Evolutionary conservation across 2,329 filamentous ascomycete species (phyloP), one percentile per base, ranked within the genome.

Genomic region (Hyphodiscus sp.): DNA sequence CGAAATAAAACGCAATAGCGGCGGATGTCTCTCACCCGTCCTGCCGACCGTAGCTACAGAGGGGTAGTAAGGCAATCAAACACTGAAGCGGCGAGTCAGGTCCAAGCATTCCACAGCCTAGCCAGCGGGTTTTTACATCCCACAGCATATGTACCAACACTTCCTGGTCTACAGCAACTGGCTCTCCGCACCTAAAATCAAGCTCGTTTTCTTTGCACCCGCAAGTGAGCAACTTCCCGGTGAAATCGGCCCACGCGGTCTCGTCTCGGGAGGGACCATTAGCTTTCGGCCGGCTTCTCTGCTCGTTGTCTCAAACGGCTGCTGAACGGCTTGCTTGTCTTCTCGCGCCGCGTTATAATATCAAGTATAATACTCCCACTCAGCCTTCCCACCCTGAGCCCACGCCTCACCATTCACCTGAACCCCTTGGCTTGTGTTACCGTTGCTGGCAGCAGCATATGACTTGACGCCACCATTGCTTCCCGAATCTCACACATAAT

Each of bases 11-110:
- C 23, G 47, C 56, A 55, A 61, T 42, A 53, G 59, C 55, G 53
- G 59, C 61, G 59, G 47, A 49, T 61, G 59, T 59, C 57, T 61
- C 51, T 57, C 56, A 54, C 51, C 56, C 50, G 54, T 58, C 55
- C 52, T 54, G 50, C 48, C 51, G 54, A 54, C 52, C 56, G 50
- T 43, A 41, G 56, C 50, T 54, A 19, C 53, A 49, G 55, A 53
- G 51, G 50, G 47, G 49, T 52, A 55, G 16, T 4, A 38, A 52
- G 52, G 56, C 56, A 59, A 61, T 61, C 58, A 59, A 61, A 61
- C 58, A 59, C 55, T 53, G 33, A 54, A 52, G 43, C 46, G 42
- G 50, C 50, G 49, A 43, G 42, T 44, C 45, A 54, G 46, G 49
- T 50, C 58, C 48, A 51, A 51, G 47, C 47, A 46, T 54, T 50